Evolutionary conservation across 2,329 filamentous ascomycete genomes (phyloP).

Genomic region (Arthroderma sp.): DNA sequence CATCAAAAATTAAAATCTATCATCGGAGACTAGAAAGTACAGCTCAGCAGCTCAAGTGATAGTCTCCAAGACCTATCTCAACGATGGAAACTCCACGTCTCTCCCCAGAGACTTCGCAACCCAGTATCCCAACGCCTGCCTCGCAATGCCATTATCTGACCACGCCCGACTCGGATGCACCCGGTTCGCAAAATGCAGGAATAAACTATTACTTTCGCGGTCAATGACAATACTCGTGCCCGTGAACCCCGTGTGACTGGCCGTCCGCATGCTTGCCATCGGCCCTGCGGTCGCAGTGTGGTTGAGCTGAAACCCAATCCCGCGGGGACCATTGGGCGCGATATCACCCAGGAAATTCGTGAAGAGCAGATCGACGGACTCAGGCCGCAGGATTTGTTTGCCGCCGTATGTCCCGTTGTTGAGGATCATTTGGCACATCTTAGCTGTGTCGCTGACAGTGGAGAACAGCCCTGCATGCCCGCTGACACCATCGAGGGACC

Average conservation of each 20-base stretch:
- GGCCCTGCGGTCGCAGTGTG: slow-evolving; percentile 22
- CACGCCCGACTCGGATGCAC: slow-evolving; percentile 16
- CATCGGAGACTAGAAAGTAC: no score
- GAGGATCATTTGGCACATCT: slow-evolving; percentile 25
- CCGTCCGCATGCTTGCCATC: slow-evolving; percentile 15
- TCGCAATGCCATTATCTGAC: slow-evolving; percentile 13
- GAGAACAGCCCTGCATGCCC: slow-evolving; percentile 27
- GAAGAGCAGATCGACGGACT: slow-evolving; percentile 22
- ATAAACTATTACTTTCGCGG: slow-evolving; percentile 14
- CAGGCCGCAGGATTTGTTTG: slow-evolving; percentile 15
- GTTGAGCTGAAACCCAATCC: slow-evolving; percentile 21
- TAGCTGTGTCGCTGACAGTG: slow-evolving; percentile 19
- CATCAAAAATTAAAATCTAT: no score
- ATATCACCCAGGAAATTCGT: slow-evolving; percentile 18
- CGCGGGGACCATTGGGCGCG: slow-evolving; percentile 18
- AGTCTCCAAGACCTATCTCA: no score
- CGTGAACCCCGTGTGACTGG: slow-evolving; percentile 17
- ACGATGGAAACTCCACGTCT: slow-evolving; percentile 11
- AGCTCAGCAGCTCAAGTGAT: no score
- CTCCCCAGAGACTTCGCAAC: slow-evolving; percentile 12
- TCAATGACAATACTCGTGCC: slow-evolving; percentile 18
- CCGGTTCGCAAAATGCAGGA: slow-evolving; percentile 15
- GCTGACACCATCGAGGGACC: slow-evolving; percentile 21
- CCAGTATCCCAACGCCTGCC: slow-evolving; percentile 16
- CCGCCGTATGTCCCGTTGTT: slow-evolving; percentile 26